Evolutionary conservation across 129 eudicot species (phyloP), one percentile per base, ranked within the genome.

Genomic region (Flaveria bidentis): DNA sequence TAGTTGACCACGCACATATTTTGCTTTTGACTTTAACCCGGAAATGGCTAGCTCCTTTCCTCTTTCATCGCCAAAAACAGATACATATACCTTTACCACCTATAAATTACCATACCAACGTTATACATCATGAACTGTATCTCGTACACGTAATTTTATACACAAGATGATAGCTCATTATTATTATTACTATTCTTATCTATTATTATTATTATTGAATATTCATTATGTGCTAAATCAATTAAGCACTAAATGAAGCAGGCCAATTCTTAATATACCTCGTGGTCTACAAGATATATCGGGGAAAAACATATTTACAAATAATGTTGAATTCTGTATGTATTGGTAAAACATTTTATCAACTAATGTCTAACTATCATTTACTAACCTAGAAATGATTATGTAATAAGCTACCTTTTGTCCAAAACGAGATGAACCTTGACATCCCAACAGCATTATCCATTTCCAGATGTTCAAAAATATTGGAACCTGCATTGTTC

Each of bases 1-100:
- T 67, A 95, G 76, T 73, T 84, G 84, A 68, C 89, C 80, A 69
- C 97, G 90, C 6, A 95, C 94, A 76, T 95, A 95, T 77, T 89
- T 95, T 71, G 96, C 94, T 81, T 95, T 95, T 13, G 99, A 84
- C 76, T 95, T 91, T 42, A 95, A 58, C 74, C 97, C 99, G 13
- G 97, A 81, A 68, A 95, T 72, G 66, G 99, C 99, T 60, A 95
- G 94, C 75, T 91, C 96, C 84, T 88, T 90, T 74, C 97, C 99
- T 83, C 99, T 82, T 75, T 91, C 96, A 82, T 91, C 99, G 17
- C 99, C 97, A 78, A 95, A 95, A 46, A 91, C 91, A 26, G 99
- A 95, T 47, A 95, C 96, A 84, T 91, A 91, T 55, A 89, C 97
- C 83, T 91, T 91, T 58, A 87, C 99, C 76, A 95, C 96, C 99